Base-by-base conservation (phyloP, 176 grass and related monocot species). In the Triticum timopheevii region DNA sequence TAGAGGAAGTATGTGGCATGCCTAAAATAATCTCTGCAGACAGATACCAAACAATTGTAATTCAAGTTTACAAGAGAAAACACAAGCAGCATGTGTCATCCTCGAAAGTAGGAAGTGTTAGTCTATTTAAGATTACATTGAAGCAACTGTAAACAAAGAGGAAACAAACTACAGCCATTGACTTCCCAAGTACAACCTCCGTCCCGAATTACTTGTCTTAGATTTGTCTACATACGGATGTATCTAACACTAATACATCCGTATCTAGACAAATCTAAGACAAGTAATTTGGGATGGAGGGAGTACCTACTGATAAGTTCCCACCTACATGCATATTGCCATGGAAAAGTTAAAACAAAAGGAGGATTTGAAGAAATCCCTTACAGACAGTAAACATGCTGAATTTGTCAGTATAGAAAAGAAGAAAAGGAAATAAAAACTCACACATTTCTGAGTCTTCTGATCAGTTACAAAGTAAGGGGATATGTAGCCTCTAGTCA, bases 371-470 rank as follows among this genome's bases (percentile, higher is more conserved):
- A 61, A 65, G 78, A 54, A 50, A 38, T 8, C 5, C 73, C 73
- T 34, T 7, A 54, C 71, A 24, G 49, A 82, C 1, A 58, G 52
- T 64, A 59, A 62, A 64, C 6, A 2, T 86, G 39, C 13, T 62
- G 12, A 33, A 65, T 83, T 79, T 13, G 77, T 40, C 54, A 20
- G 16, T 64, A 66, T 64, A 72, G 80, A 28, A 80, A 64, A 13
- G 61, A 28, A 78, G 20, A 78, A 28, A 27, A 47, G 3, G 13
- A 0, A 30, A 27, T 19, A 19, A 76, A 78, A 39, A 89, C 96
- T 91, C 90, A 98, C 96, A 87, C 96, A 98, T 92, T 95, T 98
- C 90, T 98, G 93, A 65, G 93, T 95, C 79, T 94, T 98, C 47
- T 82, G 84, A 89, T 98, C 93, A 69, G 91, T 95, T 47, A 98